Evolutionary conservation across 2,329 filamentous ascomycete genomes (phyloP), one percentile per base, ranked within the genome.

Genomic region (Blastomyces silverae): DNA sequence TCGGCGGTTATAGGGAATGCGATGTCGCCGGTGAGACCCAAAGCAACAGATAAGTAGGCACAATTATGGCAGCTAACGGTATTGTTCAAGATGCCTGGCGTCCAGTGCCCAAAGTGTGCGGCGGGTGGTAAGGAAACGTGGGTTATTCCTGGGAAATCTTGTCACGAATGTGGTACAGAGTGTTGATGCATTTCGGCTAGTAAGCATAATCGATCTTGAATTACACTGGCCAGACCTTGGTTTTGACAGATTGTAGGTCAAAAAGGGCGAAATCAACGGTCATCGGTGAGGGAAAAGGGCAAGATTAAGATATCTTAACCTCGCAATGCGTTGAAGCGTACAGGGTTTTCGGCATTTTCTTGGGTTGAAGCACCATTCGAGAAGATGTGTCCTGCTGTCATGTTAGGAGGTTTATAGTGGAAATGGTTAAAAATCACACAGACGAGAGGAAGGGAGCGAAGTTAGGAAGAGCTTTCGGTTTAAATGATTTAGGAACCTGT

Each of bases 81-180:
- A 64, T 56, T 48, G 31, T 58, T 39, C 56, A 66, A 80, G 78
- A 79, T 80, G 78, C 77, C 78, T n/a, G 78, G 78, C 66, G 74
- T 78, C 25, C 73, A 74, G 39, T 80, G 78, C 65, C 77, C 77
- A 39, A 76, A 67, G 22, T 80, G 78, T 64, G 64, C 69, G 61
- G 66, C 65, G 2, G 64, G 73, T 7, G 77, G 77, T 31, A 69
- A 75, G 62, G 77, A 79, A 68, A 71, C 73, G 31, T 80, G 78
- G 78, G 78, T 80, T 2, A 80, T 80, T 64, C 78, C 78, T 6
- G 78, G 78, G n/a, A 79, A 79, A 65, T 73, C 75, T 67, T 80
- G 78, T 66, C 78, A 79, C 67, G 69, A 76, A 52, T 80, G 78
- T 64, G 74, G 77, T 13, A 75, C 52, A 2, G 53, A 53, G 53